Conservation (phyloP, 345 rosid species). For the Sonneratia alba region DNA sequence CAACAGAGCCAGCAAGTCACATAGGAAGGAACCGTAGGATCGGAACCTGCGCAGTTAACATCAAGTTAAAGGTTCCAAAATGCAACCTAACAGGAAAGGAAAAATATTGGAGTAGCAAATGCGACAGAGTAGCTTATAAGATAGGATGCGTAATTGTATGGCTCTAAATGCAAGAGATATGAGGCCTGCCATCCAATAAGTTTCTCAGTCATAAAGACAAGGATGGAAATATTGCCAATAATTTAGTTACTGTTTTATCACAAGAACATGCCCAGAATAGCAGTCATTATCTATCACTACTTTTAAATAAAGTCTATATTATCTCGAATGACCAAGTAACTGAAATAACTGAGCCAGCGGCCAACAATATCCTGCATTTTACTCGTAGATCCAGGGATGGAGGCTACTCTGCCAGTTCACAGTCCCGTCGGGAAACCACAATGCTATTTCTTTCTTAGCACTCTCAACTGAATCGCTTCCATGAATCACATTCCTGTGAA, state of each 20-base stretch:
- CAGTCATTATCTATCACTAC: neutral
- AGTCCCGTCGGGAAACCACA: constrained; percentile 88
- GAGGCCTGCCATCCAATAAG: neutral
- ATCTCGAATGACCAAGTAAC: neutral
- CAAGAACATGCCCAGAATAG: neutral
- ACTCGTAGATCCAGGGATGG: constrained; percentile 83
- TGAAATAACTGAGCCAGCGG: neutral
- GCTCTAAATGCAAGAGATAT: neutral
- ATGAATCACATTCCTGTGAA: constrained; percentile 73
- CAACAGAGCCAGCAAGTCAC: neutral
- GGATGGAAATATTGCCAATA: neutral
- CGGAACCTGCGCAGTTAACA: neutral
- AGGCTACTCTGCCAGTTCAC: constrained; percentile 76
- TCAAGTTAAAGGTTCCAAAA: neutral
- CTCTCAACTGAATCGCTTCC: constrained; percentile 85
- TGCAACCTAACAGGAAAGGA: no score
- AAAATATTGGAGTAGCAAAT: neutral
- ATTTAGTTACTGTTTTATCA: neutral
- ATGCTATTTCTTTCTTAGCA: constrained; percentile 70
- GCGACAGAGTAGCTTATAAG: neutral
- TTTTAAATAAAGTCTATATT: neutral
- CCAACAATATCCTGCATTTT: neutral
- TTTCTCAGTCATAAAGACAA: neutral
- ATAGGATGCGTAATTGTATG: neutral
- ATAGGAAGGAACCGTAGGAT: neutral